phyloP scores from a whole-genome alignment of 148 eudicot genomes.

The Cornus kousa region DNA sequence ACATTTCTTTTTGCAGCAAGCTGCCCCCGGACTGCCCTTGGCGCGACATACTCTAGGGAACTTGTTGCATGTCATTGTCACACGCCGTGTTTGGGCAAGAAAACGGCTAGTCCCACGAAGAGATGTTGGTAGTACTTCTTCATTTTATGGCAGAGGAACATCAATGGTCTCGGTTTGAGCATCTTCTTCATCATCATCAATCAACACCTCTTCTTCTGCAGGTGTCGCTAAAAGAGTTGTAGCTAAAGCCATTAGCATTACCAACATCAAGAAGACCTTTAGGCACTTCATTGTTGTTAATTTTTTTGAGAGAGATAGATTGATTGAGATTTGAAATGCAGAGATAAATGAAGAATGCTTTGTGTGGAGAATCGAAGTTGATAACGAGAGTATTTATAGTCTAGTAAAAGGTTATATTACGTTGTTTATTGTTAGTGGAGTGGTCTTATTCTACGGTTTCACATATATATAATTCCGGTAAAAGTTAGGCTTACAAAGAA shows the following conservation, averaged over 20 bases:
- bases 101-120: constrained; percentile 4
- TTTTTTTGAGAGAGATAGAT: neutral
- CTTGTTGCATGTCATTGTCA: neutral
- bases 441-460: too few species aligned
- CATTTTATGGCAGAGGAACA: neutral
- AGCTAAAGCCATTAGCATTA: constrained; percentile 16
- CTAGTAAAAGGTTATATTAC: neutral
- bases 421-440: neutral
- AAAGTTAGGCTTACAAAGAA: too few species aligned
- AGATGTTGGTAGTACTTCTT: neutral
- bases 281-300: constrained; percentile 7
- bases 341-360: neutral
- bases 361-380: neutral
- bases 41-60: neutral
- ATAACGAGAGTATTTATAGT: neutral
- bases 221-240: constrained; percentile 5
- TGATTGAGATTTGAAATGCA: neutral
- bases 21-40: neutral
- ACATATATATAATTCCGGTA: too few species aligned
- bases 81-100: neutral
- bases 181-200: neutral
- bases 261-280: constrained; percentile 15
- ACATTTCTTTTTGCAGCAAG: neutral
- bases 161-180: neutral
- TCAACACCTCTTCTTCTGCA: neutral